These are phyloP conservation scores for Xylaria sp. DNA, from an alignment of 2,329 filamentous ascomycete genomes.

Conservation along the genomic window DNA sequence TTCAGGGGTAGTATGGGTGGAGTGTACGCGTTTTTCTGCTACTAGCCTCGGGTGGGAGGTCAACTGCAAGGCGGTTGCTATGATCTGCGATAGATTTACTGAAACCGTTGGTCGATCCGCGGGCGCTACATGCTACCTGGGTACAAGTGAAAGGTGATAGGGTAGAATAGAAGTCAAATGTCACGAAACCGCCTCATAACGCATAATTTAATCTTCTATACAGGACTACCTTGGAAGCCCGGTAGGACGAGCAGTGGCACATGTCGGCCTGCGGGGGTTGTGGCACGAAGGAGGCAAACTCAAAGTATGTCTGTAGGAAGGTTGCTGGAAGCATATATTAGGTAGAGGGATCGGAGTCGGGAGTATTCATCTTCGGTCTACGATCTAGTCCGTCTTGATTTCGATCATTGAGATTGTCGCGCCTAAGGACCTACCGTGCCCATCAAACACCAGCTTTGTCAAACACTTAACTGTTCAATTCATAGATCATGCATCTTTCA, in stretches of 20 bases:
- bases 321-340: background rate
- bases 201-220: constrained; percentile 9
- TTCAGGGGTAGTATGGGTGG: no score
- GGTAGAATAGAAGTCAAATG: constrained; percentile 1
- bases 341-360: background rate
- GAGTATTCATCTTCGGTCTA: background rate
- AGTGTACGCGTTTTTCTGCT: no score
- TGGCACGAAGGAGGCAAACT: constrained; percentile 8
- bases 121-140: background rate
- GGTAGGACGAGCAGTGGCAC: constrained; percentile 1
- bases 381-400: background rate
- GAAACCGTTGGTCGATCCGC: constrained; percentile 13
- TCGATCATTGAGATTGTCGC: background rate
- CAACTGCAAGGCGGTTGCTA: background rate
- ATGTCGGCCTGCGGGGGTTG: background rate
- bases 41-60: no score
- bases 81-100: constrained; percentile 21
- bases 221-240: background rate
- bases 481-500: constrained; percentile 39
- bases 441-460: background rate
- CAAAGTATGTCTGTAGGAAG: background rate
- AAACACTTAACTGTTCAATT: background rate
- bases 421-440: background rate
- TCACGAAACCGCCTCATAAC: constrained; percentile 12
- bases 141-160: constrained; percentile 12